Evolutionary conservation across 495 filamentous ascomycete genomes (phyloP), one percentile per base, ranked within the genome.

Genomic region (Geopyxis carbonaria): DNA sequence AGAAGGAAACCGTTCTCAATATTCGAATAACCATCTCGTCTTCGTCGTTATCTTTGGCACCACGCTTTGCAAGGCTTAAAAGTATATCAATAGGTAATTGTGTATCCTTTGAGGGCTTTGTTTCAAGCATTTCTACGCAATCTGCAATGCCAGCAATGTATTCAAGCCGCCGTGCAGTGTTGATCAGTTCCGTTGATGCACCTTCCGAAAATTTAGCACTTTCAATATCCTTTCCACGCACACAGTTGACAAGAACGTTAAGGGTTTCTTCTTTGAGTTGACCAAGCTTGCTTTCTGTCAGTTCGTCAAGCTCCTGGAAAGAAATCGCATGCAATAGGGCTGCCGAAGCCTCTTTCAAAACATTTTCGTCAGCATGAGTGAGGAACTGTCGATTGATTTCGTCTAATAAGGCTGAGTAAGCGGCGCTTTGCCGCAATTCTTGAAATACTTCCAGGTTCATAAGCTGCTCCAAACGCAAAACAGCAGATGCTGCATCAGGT

Each of bases 381-480:
- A 86, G 70, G 59, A 95, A 95, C 52, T 95, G 89, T 43, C 78
- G 79, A 47, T 80, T 83, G 50, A 95, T 87, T 47, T 95, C 87
- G 45, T 92, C 89, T 1, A 97, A 64, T 15, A 95, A 60, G 10
- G 82, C 72, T 0, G 69, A 69, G 57, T 91, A 92, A 0, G 77
- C 77, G 0, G 80, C 75, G 1, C 79, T 74, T 55, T 92, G 82
- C 15, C 85, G 77, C 9, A 95, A 63, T 50, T 92, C 81, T 52
- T 89, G 76, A 55, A 93, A 89, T 16, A 89, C 72, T 34, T 83
- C 78, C 2, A 94, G 67, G 48, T 93, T 79, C 13, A 97, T 71
- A 15, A 78, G 69, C 53, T 84, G 80, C 50, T 86, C 82, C n/a
- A 97, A 64, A 5, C 83, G 74, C 13, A 97, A 61, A 22, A 94